Evolutionary conservation across 768 basidiomycete genomes (phyloP).

Genomic region (Auricularia sp.): DNA sequence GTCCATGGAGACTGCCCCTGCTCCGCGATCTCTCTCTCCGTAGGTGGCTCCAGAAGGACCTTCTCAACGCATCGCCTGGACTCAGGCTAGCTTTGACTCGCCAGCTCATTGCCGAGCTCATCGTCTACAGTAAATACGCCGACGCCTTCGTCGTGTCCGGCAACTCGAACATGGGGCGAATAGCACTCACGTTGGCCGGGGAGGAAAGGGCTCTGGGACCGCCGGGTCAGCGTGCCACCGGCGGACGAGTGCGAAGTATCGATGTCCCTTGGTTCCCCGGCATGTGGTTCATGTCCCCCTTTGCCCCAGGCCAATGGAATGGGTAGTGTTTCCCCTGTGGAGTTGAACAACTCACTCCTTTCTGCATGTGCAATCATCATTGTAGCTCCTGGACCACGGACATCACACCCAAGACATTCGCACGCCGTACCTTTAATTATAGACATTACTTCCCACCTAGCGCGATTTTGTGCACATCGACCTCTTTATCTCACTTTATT

Average conservation of each 20-base stretch:
- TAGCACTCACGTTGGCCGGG: not conserved
- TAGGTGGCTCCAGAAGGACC: not conserved
- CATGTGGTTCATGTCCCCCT: not conserved
- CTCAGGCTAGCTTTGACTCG: not conserved
- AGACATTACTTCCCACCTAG: too few species aligned
- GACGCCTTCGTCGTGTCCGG: not conserved
- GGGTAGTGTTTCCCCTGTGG: too few species aligned
- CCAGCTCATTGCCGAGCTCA: not conserved
- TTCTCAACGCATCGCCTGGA: not conserved
- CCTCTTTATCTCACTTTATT: too few species aligned
- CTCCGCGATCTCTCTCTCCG: not conserved
- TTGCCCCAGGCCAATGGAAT: not conserved
- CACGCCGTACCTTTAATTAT: too few species aligned
- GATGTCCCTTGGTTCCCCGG: not conserved
- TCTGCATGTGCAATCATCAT: too few species aligned
- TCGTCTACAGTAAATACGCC: not conserved
- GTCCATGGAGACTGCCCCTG: not conserved
- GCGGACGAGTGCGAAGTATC: not conserved
- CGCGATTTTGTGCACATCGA: too few species aligned
- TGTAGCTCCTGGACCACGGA: too few species aligned
- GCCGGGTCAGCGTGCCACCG: not conserved
- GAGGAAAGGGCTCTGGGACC: not conserved
- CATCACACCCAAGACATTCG: too few species aligned
- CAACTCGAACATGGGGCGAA: slow-evolving; percentile 1
- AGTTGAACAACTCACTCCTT: too few species aligned